Percentiles rank a stretch among this genome's conserved stretches.
Conservation (phyloP, 140 eudicot species). For the Cichorium intybus region DNA sequence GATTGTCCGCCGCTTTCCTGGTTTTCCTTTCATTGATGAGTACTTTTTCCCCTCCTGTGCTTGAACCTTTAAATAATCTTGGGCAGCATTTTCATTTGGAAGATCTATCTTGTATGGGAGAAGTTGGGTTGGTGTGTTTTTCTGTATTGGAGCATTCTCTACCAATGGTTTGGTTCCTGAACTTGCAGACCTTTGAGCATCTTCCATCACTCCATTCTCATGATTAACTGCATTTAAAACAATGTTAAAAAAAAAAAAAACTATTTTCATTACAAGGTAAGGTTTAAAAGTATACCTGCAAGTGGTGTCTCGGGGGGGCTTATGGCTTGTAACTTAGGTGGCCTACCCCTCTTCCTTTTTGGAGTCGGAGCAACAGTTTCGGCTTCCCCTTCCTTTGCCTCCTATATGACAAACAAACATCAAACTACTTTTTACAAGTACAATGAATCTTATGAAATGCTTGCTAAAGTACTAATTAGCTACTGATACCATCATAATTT, state of each 20-base stretch:
- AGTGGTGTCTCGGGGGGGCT: slow-evolving; percentile 22
- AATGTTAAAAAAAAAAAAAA: too few species aligned
- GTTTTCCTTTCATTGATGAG: slow-evolving; percentile 33
- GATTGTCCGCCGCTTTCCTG: slow-evolving; percentile 38
- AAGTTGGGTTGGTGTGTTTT: too few species aligned
- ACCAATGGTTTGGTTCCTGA: slow-evolving; percentile 9
- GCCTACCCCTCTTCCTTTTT: slow-evolving; percentile 74
- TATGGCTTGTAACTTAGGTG: slow-evolving; percentile 27
- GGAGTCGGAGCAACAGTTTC: slow-evolving; percentile 30
- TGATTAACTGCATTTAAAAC: slow-evolving; percentile 18
- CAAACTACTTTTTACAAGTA: neutral
- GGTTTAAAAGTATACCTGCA: slow-evolving; percentile 25
- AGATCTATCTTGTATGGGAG: neutral
- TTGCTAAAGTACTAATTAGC: too few species aligned
- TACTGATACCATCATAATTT: too few species aligned
- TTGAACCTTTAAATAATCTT: slow-evolving; percentile 17
- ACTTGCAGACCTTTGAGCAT: slow-evolving; percentile 15
- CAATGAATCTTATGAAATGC: neutral
- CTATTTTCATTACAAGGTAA: too few species aligned
- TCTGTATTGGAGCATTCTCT: slow-evolving; percentile 25
- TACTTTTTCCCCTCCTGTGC: slow-evolving; percentile 9
- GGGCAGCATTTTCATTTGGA: slow-evolving; percentile 17
- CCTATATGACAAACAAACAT: slow-evolving; percentile 31
- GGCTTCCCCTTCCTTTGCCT: slow-evolving; percentile 29
- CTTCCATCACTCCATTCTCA: slow-evolving; percentile 22